Conservation (phyloP, 1,139 yeast species). For the Saccharomyces hybrid region DNA sequence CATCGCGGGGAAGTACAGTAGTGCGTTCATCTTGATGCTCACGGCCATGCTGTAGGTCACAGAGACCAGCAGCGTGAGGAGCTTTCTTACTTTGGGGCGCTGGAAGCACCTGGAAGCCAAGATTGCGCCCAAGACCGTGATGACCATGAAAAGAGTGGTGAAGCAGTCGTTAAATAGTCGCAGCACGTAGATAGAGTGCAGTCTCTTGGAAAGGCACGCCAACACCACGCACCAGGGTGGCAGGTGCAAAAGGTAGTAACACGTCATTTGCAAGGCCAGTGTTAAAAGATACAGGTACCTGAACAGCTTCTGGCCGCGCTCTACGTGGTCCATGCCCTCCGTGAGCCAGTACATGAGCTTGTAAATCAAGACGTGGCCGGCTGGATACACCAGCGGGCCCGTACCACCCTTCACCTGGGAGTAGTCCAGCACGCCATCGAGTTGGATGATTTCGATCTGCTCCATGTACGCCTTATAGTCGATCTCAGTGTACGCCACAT, state of each 20-base stretch:
- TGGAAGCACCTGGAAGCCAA: constrained; percentile 35
- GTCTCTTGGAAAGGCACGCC: constrained; percentile 60
- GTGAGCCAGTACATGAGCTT: constrained; percentile 52
- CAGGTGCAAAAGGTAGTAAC: constrained; percentile 40
- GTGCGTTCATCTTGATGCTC: constrained; percentile 87
- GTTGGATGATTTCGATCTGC: constrained; percentile 53
- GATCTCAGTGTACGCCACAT: constrained; percentile 75
- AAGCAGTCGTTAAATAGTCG: constrained; percentile 85
- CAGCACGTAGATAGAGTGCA: constrained; percentile 77
- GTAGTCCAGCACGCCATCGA: constrained; percentile 67
- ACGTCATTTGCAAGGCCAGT: constrained; percentile 41
- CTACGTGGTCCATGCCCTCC: constrained; percentile 46
- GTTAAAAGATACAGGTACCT: constrained; percentile 56
- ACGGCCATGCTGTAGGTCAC: constrained; percentile 60
- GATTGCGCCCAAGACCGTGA: constrained; percentile 50
- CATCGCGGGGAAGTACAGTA: constrained; percentile 74
- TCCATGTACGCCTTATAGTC: constrained; percentile 90
- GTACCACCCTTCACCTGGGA: constrained; percentile 69
- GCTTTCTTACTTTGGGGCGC: constrained; percentile 7
- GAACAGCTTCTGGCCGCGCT: constrained; percentile 57
- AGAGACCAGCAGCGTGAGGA: constrained; percentile 33
- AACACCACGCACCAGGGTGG: constrained; percentile 61
- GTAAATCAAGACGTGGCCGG: constrained; percentile 76
- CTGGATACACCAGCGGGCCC: constrained; percentile 92
- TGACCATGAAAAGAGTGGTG: constrained; percentile 58